Conservation (phyloP, 129 eudicot genomes). For the Saposhnikovia divaricata region DNA sequence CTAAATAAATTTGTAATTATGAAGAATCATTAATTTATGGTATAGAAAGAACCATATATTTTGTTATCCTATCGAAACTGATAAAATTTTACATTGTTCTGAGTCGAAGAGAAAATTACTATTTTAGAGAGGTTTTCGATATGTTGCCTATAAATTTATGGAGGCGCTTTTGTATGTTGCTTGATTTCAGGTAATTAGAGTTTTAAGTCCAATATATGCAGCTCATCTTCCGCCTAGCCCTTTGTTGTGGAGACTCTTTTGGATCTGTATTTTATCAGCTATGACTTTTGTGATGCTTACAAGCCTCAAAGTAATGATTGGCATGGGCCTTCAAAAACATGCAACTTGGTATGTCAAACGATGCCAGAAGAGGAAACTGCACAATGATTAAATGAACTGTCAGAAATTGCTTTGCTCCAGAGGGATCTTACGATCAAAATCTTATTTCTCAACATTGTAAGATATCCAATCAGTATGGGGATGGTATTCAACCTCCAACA, state of each 20-base stretch:
- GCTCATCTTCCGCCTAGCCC: conserved; percentile 79
- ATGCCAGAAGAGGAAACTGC: conserved; percentile 74
- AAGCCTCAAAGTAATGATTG: conserved; percentile 68
- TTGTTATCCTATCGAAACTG: too few species aligned
- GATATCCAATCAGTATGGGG: neutral
- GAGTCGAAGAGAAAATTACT: too few species aligned
- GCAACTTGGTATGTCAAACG: conserved; percentile 84
- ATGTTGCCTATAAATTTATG: too few species aligned
- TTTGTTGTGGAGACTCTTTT: conserved; percentile 58
- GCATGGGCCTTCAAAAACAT: conserved; percentile 76
- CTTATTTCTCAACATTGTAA: neutral
- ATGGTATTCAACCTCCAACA: neutral
- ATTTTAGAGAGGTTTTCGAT: too few species aligned
- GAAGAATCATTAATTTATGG: too few species aligned
- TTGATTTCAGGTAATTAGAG: conserved; percentile 63
- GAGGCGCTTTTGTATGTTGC: neutral
- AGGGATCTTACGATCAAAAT: neutral
- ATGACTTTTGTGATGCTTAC: conserved; percentile 80
- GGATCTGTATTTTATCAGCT: conserved; percentile 44
- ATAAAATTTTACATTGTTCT: too few species aligned
- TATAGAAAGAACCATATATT: too few species aligned
- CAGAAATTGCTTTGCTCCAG: neutral
- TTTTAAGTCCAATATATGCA: conserved; percentile 70
- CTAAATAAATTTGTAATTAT: too few species aligned
- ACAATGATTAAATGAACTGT: conserved; percentile 40